Evolutionary conservation across 2,329 filamentous ascomycete species (phyloP).

Genomic region (Neurospora sp.): DNA sequence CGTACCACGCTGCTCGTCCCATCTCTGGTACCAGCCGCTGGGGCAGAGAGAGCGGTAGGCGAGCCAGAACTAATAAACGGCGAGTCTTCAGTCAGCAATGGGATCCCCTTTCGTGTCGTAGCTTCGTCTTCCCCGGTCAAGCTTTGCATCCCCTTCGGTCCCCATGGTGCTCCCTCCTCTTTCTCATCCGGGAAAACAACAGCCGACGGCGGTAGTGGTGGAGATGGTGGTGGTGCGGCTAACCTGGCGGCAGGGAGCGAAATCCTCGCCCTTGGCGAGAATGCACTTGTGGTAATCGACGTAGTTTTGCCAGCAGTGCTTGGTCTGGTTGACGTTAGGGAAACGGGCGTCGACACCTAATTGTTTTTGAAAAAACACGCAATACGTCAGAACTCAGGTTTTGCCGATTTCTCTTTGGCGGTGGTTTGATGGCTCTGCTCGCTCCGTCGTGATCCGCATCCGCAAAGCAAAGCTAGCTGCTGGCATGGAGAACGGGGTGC

Average conservation of each 20-base stretch:
- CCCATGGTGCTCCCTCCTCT: background rate
- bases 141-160: background rate
- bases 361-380: background rate
- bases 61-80: conserved; percentile 69
- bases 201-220: background rate
- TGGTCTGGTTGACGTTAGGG: conserved; percentile 96
- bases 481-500: background rate
- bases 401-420: background rate
- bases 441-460: background rate
- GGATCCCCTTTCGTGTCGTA: background rate
- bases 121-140: background rate
- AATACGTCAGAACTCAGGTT: background rate
- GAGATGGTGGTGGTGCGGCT: conserved; percentile 9
- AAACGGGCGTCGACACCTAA: conserved; percentile 99
- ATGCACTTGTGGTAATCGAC: conserved; percentile 99
- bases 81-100: conserved; percentile 15
- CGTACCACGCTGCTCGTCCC: conserved; percentile 95
- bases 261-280: conserved; percentile 95
- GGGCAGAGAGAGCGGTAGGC: conserved; percentile 98
- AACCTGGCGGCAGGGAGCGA: conserved; percentile 95
- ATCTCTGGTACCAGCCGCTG: conserved; percentile 84
- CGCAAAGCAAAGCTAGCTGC: background rate
- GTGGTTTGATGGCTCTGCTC: background rate
- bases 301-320: conserved; percentile 99
- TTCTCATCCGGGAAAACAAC: background rate